These are phyloP conservation scores for Chalciporus sphaerocephalus DNA, from an alignment of 768 basidiomycete genomes.

Conservation along the genomic window DNA sequence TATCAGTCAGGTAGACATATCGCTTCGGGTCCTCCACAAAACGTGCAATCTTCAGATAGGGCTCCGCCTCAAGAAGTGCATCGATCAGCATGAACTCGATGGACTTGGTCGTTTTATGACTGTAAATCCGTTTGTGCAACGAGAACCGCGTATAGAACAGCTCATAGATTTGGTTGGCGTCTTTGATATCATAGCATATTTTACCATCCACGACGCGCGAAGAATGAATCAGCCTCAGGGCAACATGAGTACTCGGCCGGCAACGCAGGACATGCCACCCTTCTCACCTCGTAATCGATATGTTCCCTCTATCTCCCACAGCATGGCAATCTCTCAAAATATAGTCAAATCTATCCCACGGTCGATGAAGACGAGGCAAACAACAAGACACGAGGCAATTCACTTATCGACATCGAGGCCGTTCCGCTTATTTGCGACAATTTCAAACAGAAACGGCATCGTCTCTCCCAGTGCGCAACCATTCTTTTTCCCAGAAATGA, in stretches of 20 bases:
- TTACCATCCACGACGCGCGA: conserved; percentile 69
- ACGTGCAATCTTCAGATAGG: conserved; percentile 54
- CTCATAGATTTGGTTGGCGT: conserved; percentile 70
- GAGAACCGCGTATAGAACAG: conserved; percentile 71
- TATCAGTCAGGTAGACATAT: conserved; percentile 65
- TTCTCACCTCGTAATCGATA: conserved; percentile 44
- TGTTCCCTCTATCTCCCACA: conserved; percentile 58
- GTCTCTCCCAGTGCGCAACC: conserved; percentile 45
- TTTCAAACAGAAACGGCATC: conserved; percentile 77
- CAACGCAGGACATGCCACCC: background rate
- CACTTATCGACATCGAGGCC: conserved; percentile 88
- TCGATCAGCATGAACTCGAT: conserved; percentile 87
- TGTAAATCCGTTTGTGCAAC: conserved; percentile 80
- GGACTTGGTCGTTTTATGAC: conserved; percentile 74
- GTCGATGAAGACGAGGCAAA: conserved; percentile 3
- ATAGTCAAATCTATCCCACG: conserved; percentile 64
- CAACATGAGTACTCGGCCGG: background rate
- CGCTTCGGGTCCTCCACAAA: conserved; percentile 52
- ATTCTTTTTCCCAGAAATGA: conserved; percentile 60
- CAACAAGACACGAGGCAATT: background rate
- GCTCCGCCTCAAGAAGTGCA: conserved; percentile 65
- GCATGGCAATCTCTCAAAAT: conserved; percentile 71
- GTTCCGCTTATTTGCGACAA: conserved; percentile 77
- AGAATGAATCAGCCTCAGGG: conserved; percentile 62
- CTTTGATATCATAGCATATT: conserved; percentile 82